These are phyloP conservation scores for Pyrrhoderma lamaoense DNA, from an alignment of 1,284 basidiomycete species.

Conservation along the genomic window DNA sequence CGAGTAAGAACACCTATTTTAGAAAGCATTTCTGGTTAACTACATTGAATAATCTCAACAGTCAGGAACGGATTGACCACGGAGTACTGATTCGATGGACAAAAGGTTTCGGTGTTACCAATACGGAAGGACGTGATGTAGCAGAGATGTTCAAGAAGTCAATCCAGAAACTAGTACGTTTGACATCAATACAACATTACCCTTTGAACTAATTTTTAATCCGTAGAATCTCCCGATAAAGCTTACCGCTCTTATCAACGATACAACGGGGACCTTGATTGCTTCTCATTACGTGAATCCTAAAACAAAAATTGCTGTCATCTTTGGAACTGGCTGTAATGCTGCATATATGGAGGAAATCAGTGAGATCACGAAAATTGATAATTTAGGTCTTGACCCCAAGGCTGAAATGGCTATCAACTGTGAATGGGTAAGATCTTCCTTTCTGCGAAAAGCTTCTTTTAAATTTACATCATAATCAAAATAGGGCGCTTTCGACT, in stretches of 20 bases:
- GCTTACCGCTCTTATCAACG: slow-evolving; percentile 87
- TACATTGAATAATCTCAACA: slow-evolving; percentile 29
- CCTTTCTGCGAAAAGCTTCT: not conserved
- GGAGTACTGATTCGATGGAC: slow-evolving; percentile 97
- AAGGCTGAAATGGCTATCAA: slow-evolving; percentile 89
- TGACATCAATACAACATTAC: not conserved
- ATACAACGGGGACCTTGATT: slow-evolving; percentile 95
- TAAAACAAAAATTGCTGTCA: slow-evolving; percentile 86
- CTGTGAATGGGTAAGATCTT: slow-evolving; percentile 76
- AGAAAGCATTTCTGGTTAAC: not conserved
- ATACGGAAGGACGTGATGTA: slow-evolving; percentile 91
- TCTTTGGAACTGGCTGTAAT: slow-evolving; percentile 98
- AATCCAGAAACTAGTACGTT: slow-evolving; percentile 63
- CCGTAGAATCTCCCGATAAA: slow-evolving; percentile 62
- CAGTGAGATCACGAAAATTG: slow-evolving; percentile 70
- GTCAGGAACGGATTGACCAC: slow-evolving; percentile 91
- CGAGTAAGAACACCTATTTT: slow-evolving; percentile 44
- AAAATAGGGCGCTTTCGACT: slow-evolving; percentile 91
- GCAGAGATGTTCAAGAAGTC: slow-evolving; percentile 87
- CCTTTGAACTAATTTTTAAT: slow-evolving; percentile 9
- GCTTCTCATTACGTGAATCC: slow-evolving; percentile 96
- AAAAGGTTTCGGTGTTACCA: slow-evolving; percentile 91
- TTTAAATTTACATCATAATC: slow-evolving; percentile 3
- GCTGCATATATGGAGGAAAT: slow-evolving; percentile 96
- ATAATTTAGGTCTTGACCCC: slow-evolving; percentile 62